phyloP scores from a whole-genome alignment of 2,329 filamentous ascomycete species.

The Colletotrichum orchidophilum region DNA sequence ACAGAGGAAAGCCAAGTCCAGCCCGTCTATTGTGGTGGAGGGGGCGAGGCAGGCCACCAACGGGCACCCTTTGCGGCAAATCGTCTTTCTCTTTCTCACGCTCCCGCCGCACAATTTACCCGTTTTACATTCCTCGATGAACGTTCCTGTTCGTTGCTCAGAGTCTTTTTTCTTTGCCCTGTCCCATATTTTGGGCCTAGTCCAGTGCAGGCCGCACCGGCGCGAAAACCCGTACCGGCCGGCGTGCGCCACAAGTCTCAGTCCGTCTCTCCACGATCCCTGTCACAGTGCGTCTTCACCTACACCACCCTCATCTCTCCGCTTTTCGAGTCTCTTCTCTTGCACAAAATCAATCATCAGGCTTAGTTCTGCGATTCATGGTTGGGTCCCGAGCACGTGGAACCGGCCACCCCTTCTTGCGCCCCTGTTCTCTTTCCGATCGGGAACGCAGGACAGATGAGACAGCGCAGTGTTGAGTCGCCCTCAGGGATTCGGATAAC shows the following conservation, averaged over 20 bases:
- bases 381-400: conserved; percentile 28
- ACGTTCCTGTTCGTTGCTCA: neutral
- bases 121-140: conserved; percentile 1
- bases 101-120: neutral
- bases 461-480: conserved; percentile 27
- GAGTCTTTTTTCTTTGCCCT: neutral
- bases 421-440: conserved; percentile 13
- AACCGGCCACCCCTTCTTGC: neutral
- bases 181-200: neutral
- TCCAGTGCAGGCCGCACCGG: neutral
- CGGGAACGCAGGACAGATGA: conserved; percentile 28
- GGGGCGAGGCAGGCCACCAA: conserved; percentile 11
- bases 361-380: neutral
- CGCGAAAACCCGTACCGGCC: conserved; percentile 23
- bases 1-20: neutral
- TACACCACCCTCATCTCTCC: conserved; percentile 22
- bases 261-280: conserved; percentile 12
- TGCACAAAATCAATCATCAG: too few species aligned
- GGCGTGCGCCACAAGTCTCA: conserved; percentile 16
- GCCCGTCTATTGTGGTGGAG: neutral
- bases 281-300: conserved; percentile 14
- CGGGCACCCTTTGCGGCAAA: neutral
- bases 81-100: neutral
- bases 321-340: neutral
- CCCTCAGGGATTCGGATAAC: conserved; percentile 26